Evolutionary conservation across 148 eudicot species (phyloP), one percentile per base, ranked within the genome.

Genomic region (Camellia sinensis): DNA sequence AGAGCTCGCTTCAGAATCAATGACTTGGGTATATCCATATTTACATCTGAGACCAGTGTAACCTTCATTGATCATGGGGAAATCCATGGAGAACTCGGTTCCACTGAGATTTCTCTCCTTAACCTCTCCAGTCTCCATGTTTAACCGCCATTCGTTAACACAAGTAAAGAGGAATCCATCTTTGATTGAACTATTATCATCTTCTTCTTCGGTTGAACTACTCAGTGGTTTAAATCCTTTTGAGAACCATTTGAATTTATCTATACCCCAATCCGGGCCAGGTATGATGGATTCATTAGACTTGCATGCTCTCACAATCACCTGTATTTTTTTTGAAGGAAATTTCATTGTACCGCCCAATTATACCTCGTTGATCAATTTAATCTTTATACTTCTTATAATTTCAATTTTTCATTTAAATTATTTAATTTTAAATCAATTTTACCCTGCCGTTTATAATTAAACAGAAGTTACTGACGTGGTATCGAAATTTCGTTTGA

Each of bases 231-330:
- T 77, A 11, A 84, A 82, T 52, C 89, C 82, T 63, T 48, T 80
- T 0, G 87, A 84, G 46, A 87, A 87, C 84, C 87, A 82, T 73
- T 87, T 87, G 21, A 73, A 80, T 66, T 82, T 84, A 57, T 87
- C 80, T n/a, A 77, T 8, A 4, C 85, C 85, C 14, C 80, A 77
- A 43, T 82, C 89, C 14, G 89, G 89, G 40, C 87, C 87, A 15
- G 89, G 89, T 52, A 87, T 61, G 50, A 87, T 59, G 50, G 87
- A 76, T 12, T 54, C 74, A 1, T 46, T 68, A 13, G 89, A 81
- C 67, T 79, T 80, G 37, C 85, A 87, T 40, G 60, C 87, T 83
- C 80, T 21, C 74, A 87, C 71, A 18, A 86, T 77, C 3, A 84
- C 84, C 89, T 86, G 73, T 67, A 67, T 53, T 22, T 17, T 22